These are phyloP conservation scores for Coccomyxa sp. DNA, from an alignment of 139 green algal species.

Conservation along the genomic window DNA sequence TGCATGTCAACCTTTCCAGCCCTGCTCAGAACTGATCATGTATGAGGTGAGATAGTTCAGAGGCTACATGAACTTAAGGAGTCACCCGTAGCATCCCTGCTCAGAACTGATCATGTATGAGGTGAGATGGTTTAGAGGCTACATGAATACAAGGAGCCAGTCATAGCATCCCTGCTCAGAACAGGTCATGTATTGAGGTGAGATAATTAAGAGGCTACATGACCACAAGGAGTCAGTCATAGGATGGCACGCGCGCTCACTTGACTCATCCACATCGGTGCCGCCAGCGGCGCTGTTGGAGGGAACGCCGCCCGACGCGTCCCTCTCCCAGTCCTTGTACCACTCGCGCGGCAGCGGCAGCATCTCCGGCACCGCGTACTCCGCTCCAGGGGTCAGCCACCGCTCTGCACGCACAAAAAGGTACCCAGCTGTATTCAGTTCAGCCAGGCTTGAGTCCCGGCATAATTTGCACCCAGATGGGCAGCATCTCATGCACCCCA, in stretches of 20 bases:
- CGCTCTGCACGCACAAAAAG: slow-evolving; percentile 12
- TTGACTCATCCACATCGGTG: background rate
- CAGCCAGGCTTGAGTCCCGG: too few species aligned
- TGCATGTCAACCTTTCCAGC: background rate
- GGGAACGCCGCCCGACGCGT: too few species aligned
- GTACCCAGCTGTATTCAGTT: background rate
- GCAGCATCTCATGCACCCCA: background rate
- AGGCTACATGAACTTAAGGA: background rate
- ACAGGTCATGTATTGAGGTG: too few species aligned
- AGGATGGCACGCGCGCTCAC: too few species aligned
- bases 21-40: background rate
- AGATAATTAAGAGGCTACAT: too few species aligned
- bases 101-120: background rate
- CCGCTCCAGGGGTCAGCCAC: slow-evolving; percentile 28
- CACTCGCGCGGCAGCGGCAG: slow-evolving; percentile 10
- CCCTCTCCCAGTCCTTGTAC: background rate
- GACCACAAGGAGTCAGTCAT: too few species aligned
- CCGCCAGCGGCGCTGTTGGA: too few species aligned
- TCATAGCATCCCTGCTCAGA: background rate
- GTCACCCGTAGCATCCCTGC: too few species aligned
- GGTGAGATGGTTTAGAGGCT: background rate
- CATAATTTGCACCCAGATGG: background rate
- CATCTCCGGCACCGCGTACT: slow-evolving; percentile 10
- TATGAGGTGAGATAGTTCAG: background rate
- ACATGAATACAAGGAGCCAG: background rate